Conservation (phyloP, 2,329 filamentous ascomycete genomes). For the Cercospora sojina region DNA sequence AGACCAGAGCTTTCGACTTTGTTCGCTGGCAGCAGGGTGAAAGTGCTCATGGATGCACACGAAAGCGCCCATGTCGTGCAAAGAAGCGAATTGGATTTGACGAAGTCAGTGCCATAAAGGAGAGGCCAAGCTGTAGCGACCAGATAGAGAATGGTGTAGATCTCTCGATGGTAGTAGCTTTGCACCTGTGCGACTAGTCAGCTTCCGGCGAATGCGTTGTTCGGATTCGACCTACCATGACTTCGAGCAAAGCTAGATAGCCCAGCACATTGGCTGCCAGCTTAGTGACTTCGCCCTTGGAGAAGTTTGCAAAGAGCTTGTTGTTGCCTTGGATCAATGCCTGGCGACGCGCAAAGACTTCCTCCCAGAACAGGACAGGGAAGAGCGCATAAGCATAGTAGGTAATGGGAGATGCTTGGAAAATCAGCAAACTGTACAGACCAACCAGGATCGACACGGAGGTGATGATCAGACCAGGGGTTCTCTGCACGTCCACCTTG, state of each 20-base stretch:
- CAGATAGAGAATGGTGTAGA: conserved; percentile 78
- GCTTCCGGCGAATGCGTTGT: neutral
- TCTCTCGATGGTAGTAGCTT: conserved; percentile 86
- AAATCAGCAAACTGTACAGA: conserved; percentile 74
- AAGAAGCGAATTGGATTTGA: conserved; percentile 64
- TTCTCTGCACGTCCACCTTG: conserved; percentile 63
- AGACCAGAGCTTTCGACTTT: conserved; percentile 75
- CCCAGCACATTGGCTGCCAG: conserved; percentile 63
- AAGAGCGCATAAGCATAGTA: conserved; percentile 95
- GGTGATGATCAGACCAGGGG: conserved; percentile 56
- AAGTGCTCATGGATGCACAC: conserved; percentile 81
- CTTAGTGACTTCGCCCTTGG: conserved; percentile 56
- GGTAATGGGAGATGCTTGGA: conserved; percentile 74
- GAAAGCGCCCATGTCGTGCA: conserved; percentile 71
- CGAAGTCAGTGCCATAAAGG: conserved; percentile 70
- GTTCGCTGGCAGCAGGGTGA: conserved; percentile 83
- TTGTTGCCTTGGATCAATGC: conserved; percentile 67
- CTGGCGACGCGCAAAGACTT: conserved; percentile 75
- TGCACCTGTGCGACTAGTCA: conserved; percentile 61
- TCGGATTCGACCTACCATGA: conserved; percentile 54
- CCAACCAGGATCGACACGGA: conserved; percentile 75
- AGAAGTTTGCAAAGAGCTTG: conserved; percentile 67
- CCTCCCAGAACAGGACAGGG: conserved; percentile 94
- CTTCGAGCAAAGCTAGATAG: conserved; percentile 75
- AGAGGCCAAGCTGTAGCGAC: conserved; percentile 75